Percentiles rank a stretch among this genome's conserved stretches.
Evolutionary conservation across 1,139 yeast species (phyloP).

Genomic region (Pneumocystis canis): DNA sequence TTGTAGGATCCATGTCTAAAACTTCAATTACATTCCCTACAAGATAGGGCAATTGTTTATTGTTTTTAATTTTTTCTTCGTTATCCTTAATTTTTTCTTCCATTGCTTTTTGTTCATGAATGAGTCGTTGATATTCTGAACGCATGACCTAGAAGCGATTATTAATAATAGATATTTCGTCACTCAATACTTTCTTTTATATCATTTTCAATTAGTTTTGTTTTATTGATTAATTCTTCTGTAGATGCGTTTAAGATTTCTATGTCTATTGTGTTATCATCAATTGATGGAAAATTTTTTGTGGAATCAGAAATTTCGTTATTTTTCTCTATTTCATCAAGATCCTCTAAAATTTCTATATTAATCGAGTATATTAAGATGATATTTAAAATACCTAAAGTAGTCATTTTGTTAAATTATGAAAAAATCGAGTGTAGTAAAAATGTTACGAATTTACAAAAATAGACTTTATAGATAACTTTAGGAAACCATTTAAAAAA

Average conservation of each 20-base stretch:
- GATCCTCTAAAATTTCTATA: not conserved
- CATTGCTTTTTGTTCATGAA: slow-evolving; percentile 89
- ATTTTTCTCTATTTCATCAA: not conserved
- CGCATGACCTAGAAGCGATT: slow-evolving; percentile 42
- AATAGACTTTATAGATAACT: not conserved
- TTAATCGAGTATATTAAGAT: not conserved
- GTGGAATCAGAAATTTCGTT: not conserved
- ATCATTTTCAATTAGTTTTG: slow-evolving; percentile 82
- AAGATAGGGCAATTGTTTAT: slow-evolving; percentile 85
- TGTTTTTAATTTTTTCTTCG: slow-evolving; percentile 88
- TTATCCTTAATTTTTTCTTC: slow-evolving; percentile 87
- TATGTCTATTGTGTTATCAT: slow-evolving; percentile 49
- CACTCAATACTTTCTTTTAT: slow-evolving; percentile 42
- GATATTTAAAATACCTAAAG: not conserved
- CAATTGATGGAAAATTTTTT: slow-evolving; percentile 12
- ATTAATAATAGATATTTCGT: not conserved
- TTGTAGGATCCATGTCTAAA: slow-evolving; percentile 74
- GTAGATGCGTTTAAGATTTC: slow-evolving; percentile 71
- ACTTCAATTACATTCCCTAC: slow-evolving; percentile 97
- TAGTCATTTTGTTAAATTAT: not conserved
- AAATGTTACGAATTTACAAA: not conserved
- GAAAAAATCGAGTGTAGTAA: not conserved
- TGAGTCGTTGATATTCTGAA: slow-evolving; percentile 76
- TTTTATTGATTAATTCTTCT: slow-evolving; percentile 70
- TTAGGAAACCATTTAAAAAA: not conserved